phyloP scores from a whole-genome alignment of 2,329 filamentous ascomycete genomes.

The Balansia obtecta region DNA sequence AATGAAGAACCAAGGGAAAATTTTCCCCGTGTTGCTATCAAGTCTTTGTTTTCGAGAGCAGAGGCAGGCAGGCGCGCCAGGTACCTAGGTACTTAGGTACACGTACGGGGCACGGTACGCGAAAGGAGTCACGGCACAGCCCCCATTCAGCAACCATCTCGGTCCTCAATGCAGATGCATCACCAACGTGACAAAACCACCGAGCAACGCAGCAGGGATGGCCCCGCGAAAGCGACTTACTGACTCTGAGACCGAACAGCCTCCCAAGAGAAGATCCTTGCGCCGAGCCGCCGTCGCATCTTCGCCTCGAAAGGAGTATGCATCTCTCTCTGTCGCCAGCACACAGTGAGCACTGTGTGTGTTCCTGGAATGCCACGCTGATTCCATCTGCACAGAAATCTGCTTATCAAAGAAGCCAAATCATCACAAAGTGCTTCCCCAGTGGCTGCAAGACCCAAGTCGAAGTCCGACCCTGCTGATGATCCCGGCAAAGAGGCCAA shows the following conservation, averaged over 20 bases:
- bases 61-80: no score
- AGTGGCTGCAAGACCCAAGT: not conserved
- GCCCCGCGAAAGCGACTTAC: constrained; percentile 3
- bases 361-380: not conserved
- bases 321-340: not conserved
- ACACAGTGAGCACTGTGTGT: not conserved
- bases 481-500: constrained; percentile 1
- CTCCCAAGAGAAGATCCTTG: constrained; percentile 16
- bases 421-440: not conserved
- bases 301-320: not conserved
- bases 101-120: no score
- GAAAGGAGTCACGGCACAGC: no score
- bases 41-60: no score
- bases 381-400: not conserved
- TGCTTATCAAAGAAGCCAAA: not conserved
- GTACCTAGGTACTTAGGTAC: no score
- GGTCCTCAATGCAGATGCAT: no score
- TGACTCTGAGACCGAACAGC: constrained; percentile 8
- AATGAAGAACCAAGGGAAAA: no score
- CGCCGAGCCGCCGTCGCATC: constrained; percentile 11
- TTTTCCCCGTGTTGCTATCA: no score
- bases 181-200: not conserved
- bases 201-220: not conserved
- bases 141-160: no score
- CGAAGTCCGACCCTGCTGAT: not conserved